phyloP scores from a whole-genome alignment of 148 eudicot species.

The Gaultheria prostrata region DNA sequence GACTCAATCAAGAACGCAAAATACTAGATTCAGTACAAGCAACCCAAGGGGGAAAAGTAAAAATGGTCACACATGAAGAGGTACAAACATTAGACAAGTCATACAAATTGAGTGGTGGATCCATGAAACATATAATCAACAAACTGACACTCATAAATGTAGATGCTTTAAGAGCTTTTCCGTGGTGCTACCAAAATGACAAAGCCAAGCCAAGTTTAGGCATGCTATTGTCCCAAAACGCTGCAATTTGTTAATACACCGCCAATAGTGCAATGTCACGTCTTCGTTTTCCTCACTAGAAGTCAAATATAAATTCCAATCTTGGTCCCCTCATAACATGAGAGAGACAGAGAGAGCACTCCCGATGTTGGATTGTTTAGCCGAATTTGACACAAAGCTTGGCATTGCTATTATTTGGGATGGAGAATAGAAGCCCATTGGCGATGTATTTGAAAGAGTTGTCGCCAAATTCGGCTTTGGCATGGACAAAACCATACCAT shows the following conservation, averaged over 20 bases:
- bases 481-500: background rate
- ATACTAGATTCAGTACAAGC: background rate
- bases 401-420: background rate
- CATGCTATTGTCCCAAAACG: background rate
- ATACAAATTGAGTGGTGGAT: background rate
- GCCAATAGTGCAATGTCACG: background rate
- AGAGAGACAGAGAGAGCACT: background rate
- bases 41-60: background rate
- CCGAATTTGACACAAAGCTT: background rate
- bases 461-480: background rate
- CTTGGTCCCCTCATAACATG: background rate
- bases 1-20: background rate
- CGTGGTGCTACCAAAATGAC: background rate
- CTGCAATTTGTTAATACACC: background rate
- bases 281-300: background rate
- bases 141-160: background rate
- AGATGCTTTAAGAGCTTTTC: background rate
- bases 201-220: background rate
- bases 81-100: background rate
- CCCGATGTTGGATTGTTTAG: background rate
- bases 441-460: background rate
- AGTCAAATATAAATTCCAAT: background rate
- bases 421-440: background rate
- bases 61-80: background rate
- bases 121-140: slow-evolving; percentile 1